Conservation (phyloP, 208 protist genomes). For the Leishmania arabica region DNA sequence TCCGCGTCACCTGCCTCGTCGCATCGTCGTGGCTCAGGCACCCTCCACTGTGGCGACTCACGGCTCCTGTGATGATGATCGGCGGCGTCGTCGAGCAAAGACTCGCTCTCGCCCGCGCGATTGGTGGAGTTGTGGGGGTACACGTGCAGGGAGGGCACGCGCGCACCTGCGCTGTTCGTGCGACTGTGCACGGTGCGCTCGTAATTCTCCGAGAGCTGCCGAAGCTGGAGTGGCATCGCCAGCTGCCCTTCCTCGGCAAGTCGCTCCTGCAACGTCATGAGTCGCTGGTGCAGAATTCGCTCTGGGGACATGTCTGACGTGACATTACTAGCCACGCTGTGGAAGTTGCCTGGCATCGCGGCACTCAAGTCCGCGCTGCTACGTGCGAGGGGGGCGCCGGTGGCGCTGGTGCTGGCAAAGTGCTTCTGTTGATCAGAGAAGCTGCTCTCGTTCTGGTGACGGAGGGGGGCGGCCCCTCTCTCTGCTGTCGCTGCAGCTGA, state of each 20-base stretch:
- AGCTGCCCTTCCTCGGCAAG: conserved; percentile 38
- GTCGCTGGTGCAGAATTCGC: conserved; percentile 25
- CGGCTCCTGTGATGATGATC: conserved; percentile 1
- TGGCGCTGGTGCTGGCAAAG: neutral
- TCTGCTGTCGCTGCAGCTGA: neutral
- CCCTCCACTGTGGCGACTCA: neutral
- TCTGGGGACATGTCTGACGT: neutral
- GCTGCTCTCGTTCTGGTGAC: neutral
- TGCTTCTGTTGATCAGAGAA: conserved; percentile 3
- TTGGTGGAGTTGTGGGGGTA: neutral
- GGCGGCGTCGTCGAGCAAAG: neutral
- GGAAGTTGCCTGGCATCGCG: neutral
- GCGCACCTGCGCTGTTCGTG: neutral
- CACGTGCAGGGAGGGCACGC: neutral
- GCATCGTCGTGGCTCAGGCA: neutral
- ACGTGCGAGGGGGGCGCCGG: neutral
- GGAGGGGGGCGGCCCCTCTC: neutral
- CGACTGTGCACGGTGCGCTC: conserved; percentile 31
- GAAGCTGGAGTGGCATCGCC: conserved; percentile 34
- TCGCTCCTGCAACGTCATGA: conserved; percentile 49
- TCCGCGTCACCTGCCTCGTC: neutral
- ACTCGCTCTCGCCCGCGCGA: conserved; percentile 2
- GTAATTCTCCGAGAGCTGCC: conserved; percentile 41
- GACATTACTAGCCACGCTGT: neutral
- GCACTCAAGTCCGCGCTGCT: neutral